Percentiles rank a stretch among this genome's conserved stretches.
Conservation (phyloP, 768 basidiomycete species). For the Boletellus ananas region DNA sequence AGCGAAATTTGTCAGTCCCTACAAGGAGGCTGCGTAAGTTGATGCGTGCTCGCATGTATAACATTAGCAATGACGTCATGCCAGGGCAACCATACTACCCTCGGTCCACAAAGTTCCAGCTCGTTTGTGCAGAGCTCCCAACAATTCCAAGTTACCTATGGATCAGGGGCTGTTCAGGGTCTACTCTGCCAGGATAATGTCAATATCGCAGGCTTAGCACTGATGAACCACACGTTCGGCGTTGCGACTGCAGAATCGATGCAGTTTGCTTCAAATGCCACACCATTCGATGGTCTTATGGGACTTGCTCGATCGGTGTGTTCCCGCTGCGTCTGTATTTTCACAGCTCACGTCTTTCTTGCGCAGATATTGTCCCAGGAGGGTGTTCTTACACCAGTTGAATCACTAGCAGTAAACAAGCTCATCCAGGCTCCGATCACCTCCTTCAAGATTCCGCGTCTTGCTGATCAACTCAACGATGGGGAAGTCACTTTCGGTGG, state of each 20-base stretch:
- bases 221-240: conserved; percentile 64
- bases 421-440: conserved; percentile 62
- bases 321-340: conserved; percentile 14
- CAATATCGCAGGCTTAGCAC: conserved; percentile 55
- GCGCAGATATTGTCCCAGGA: conserved; percentile 61
- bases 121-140: conserved; percentile 52
- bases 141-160: conserved; percentile 62
- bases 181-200: conserved; percentile 61
- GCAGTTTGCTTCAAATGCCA: conserved; percentile 51
- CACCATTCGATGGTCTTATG: conserved; percentile 72
- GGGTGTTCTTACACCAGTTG: conserved; percentile 61
- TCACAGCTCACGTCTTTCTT: background rate
- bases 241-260: conserved; percentile 54
- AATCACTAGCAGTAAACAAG: conserved; percentile 57
- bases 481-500: conserved; percentile 83
- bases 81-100: conserved; percentile 62
- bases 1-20: conserved; percentile 48
- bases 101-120: conserved; percentile 59
- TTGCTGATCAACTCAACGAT: conserved; percentile 59
- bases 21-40: conserved; percentile 40
- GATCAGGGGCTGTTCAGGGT: conserved; percentile 66
- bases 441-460: conserved; percentile 77
- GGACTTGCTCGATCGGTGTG: conserved; percentile 69
- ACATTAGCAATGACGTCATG: conserved; percentile 19
- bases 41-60: background rate